Evolutionary conservation across 2,329 filamentous ascomycete species (phyloP), one percentile per base, ranked within the genome.

Genomic region (Aspergillus sp.): DNA sequence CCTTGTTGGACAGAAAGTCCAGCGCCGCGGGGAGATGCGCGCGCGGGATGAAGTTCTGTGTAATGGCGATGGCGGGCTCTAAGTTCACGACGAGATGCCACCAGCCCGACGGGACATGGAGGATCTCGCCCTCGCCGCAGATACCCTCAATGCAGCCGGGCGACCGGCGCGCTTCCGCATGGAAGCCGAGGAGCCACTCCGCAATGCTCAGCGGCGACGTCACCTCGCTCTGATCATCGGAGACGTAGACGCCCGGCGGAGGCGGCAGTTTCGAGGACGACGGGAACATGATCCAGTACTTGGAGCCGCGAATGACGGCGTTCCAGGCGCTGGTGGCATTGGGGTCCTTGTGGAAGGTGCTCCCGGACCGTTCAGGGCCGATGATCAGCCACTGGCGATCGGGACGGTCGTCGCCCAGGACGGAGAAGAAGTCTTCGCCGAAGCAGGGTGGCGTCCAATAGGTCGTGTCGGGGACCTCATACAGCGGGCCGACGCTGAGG

Each of bases 271-370:
- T 74, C 1, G 77, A 69, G 0, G 84, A 84, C 0, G 89, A 87
- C 0, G 90, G 91, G 66, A 97, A 97, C 90, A 97, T 95, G 70
- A 97, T 93, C 93, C 94, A 97, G 77, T 97, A 97, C 68, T 97
- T 97, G 32, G 87, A 84, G 4, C 93, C 94, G 53, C 87, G 84
- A 24, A 97, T 78, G 13, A 96, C 90, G 1, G 92, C 93, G 68
- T 97, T 97, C 94, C 93, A 97, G 0, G 94, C 93, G 62, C 85
- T 77, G 16, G 80, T 86, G 1, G 81, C 82, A 65, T 86, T 86
- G 2, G 83, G 84, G 61, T 86, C 84, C 69, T 96, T 96, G 76
- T 97, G 93, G 68, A 96, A 97, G 4, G 92, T 96, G 60, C 89
- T 95, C 26, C 93, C 93, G 65, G 90, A 95, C 52, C 91, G 81